Base-by-base conservation (phyloP, 139 green algal genomes). In the Picochlorum sp. region DNA sequence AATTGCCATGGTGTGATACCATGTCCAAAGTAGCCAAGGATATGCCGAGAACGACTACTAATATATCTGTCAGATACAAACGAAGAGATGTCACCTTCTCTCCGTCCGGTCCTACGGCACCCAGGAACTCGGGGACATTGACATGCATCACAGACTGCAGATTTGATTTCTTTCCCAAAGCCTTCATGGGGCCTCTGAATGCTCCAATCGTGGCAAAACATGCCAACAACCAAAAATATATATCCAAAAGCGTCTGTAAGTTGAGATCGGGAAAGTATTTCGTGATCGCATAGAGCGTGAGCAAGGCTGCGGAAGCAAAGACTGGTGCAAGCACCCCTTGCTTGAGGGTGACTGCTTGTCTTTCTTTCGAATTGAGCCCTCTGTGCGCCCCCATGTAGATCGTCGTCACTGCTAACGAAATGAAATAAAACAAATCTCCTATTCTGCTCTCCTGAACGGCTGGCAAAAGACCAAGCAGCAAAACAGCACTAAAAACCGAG, bases 331-430 rank as follows among this genome's bases (percentile, higher is more conserved):
- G 65, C 2, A 80, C 50, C 4, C 86, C 81, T 76, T 94, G 72
- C 41, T 81, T 81, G 18, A 95, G 16, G 3, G 21, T 69, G n/a
- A 95, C 79, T 60, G 84, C 78, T 73, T 90, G 79, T 10, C 81
- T 63, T 18, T 73, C 45, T 30, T 76, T 71, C 11, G 68, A 77
- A 24, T 81, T 90, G 1, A 92, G 78, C 2, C 68, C 77, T 2
- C 77, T 65, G 66, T 95, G 89, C 0, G 86, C 72, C 2, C 85
- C 89, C 20, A 95, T 90, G 78, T 95, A 96, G 18, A 94, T 87
- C 0, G 89, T 94, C 8, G 66, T 52, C 4, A 80, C 58, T 0
- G 85, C 89, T 15, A 95, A 77, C 1, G 59, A 68, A 16, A 90
- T 55, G 66, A 94, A 94, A 78, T 94, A 88, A n/a, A 21, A 28